phyloP scores from a whole-genome alignment of 176 grass and related monocot genomes.

The Carex littledalei region DNA sequence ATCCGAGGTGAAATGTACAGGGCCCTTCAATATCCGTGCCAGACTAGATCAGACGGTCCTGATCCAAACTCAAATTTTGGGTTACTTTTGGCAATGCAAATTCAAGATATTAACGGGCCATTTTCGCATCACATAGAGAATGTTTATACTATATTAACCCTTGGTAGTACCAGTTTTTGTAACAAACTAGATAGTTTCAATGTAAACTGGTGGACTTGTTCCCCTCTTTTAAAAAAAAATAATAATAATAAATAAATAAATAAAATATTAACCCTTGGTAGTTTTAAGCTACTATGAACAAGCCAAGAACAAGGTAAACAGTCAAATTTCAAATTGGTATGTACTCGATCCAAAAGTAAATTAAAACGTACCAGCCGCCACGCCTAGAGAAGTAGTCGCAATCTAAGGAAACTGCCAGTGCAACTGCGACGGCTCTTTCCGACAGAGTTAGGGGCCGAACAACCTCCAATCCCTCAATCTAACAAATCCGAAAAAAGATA shows the following conservation, averaged over 20 bases:
- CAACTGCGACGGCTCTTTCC: constrained; percentile 81
- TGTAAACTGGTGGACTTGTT: too few relatives aligned
- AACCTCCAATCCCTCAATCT: constrained; percentile 68
- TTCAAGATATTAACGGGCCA: background rate
- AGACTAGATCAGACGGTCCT: too few relatives aligned
- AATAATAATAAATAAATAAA: too few relatives aligned
- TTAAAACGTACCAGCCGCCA: constrained; percentile 61
- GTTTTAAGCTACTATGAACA: constrained; percentile 7
- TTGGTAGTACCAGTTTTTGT: too few relatives aligned
- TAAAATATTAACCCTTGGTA: too few relatives aligned
- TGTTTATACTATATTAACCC: background rate
- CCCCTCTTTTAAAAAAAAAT: too few relatives aligned
- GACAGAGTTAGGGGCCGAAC: constrained; percentile 60
- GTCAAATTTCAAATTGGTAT: background rate
- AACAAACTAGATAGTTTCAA: too few relatives aligned
- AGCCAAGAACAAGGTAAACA: background rate
- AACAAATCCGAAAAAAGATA: background rate
- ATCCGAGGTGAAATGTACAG: too few relatives aligned
- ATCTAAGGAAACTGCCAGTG: constrained; percentile 79
- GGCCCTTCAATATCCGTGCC: too few relatives aligned
- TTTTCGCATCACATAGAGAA: background rate
- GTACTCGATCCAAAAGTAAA: constrained; percentile 5
- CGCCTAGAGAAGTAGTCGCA: constrained; percentile 83
- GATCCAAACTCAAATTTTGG: too few relatives aligned
- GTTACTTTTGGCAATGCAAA: too few relatives aligned